Evolutionary conservation across 768 basidiomycete species (phyloP), one percentile per base, ranked within the genome.

Genomic region (Neoboletus magnificus): DNA sequence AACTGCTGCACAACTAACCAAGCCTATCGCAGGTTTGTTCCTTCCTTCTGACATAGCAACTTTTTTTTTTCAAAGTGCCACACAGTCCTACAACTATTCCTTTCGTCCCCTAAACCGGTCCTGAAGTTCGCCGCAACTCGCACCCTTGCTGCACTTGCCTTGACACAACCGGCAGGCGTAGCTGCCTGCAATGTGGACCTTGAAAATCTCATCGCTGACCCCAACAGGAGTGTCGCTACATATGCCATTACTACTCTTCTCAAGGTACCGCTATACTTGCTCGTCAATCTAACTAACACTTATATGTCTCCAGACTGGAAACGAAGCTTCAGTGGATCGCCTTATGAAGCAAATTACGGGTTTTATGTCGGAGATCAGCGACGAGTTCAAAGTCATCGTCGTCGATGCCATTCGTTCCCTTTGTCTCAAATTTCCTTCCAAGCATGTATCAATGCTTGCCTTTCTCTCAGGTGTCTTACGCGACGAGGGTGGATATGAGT

Each of bases 371-470:
- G 97, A 99, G 73, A 98, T 99, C 74, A 96, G 93, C 61, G 97
- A 99, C 73, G 97, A 99, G 74, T 99, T 99, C 84, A 98, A 98
- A 79, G 95, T 98, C 69, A 97, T 99, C 75, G 97, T 99, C 47
- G 97, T 99, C 53, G 94, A 98, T 58, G 97, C 97, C 55, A 94
- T 99, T 70, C 91, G 97, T 48, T 93, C 96, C 10, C 85, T 99
- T 30, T 98, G 95, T 75, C 87, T 99, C 77, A 99, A 99, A 73
- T 99, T 99, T 81, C 97, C 97, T 3, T 77, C 88, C 32, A 99
- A 99, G 76, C 94, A 99, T 66, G 89, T 84, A 2, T 89, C 93
- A 39, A 98, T 99, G 96, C 87, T 99, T 54, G 84, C 88, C 5
- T 99, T 99, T 85, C 81, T 99, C 32, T 94, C 93, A 43, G 93